Evolutionary conservation across 2,329 filamentous ascomycete genomes (phyloP), one percentile per base, ranked within the genome.

Genomic region (Dissoconium aciculare): DNA sequence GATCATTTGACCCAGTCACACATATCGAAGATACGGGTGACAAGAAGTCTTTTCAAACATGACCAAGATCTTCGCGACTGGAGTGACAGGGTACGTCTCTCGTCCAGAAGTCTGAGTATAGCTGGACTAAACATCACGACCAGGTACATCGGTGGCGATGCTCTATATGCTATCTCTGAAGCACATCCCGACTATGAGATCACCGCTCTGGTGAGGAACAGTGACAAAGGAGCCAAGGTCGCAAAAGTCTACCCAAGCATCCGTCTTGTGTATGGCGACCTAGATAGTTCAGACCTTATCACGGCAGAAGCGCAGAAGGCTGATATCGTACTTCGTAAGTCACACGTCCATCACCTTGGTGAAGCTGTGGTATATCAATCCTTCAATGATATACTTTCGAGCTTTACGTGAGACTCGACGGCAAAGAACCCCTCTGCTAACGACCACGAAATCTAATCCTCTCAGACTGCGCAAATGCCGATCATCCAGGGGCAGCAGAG

Each of bases 211-310:
- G 63, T 67, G 1, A 57, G 64, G 13, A 61, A 62, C 42, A 57
- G 54, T 27, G 60, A 62, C 38, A 63, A 60, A 44, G 64, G 59
- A 16, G 59, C 59, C 10, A 51, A 50, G 31, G 51, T 68, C 9
- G 58, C 58, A 3, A 47, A 54, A 10, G 49, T 55, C 19, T 71
- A 62, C 35, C 54, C 67, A 3, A 59, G 55, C 4, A 49, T 66
- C 30, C 55, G 55, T 10, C 53, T 69, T n/a, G 62, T 69, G 1
- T 62, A 67, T 33, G 67, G 68, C 15, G 56, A 58, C 28, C 54
- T 67, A 3, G 60, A 68, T 26, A 55, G 57, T 34, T 45, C 49
- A 2, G 49, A 56, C 1, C 32, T 67, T 3, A 39, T 70, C 1
- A 53, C 62, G 17, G 47, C 56, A 17, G 62, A 65, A 35, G 57